Evolutionary conservation across 1,284 basidiomycete genomes (phyloP).

Genomic region (Takashimella koratensis): DNA sequence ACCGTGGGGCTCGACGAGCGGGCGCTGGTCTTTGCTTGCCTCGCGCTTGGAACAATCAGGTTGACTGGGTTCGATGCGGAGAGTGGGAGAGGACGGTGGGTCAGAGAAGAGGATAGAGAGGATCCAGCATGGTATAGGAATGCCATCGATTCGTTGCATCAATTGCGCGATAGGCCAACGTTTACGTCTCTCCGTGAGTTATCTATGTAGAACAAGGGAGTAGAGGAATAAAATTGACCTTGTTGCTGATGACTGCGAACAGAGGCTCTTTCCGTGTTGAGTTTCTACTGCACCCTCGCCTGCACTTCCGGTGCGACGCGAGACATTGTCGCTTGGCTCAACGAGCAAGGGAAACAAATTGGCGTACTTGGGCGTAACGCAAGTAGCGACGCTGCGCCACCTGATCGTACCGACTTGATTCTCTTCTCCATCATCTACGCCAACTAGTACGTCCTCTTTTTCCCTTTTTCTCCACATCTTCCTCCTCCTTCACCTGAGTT

Average conservation of each 20-base stretch:
- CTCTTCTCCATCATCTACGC: constrained; percentile 14
- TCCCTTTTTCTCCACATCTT: background rate
- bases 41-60: constrained; percentile 12
- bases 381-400: background rate
- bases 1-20: constrained; percentile 13
- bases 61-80: constrained; percentile 5
- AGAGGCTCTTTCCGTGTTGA: constrained; percentile 12
- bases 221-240: background rate
- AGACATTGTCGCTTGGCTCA: constrained; percentile 15
- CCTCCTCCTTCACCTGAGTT: too few species aligned
- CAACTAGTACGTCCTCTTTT: constrained; percentile 10
- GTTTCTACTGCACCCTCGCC: constrained; percentile 13
- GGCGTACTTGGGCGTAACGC: background rate
- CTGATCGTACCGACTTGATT: constrained; percentile 18
- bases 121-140: background rate
- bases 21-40: constrained; percentile 9
- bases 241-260: constrained; percentile 3
- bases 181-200: constrained; percentile 16
- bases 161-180: background rate
- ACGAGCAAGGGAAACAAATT: constrained; percentile 15
- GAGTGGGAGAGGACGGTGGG: background rate
- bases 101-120: background rate
- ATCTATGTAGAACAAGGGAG: background rate
- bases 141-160: background rate
- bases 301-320: constrained; percentile 9